These are phyloP conservation scores for Jatropha curcas DNA, from an alignment of 345 rosid species.

Conservation along the genomic window DNA sequence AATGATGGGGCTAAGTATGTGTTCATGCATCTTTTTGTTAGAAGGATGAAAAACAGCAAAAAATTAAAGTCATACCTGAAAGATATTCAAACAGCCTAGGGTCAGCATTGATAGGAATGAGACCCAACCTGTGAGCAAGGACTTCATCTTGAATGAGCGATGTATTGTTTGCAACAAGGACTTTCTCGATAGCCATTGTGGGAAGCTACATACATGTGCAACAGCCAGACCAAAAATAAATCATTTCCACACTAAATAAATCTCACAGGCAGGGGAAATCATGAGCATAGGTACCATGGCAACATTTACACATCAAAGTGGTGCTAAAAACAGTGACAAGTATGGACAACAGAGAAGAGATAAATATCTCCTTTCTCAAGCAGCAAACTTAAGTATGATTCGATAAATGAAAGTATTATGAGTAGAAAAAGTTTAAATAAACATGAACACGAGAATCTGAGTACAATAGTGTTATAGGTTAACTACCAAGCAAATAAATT, in stretches of 20 bases:
- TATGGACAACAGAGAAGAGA: neutral
- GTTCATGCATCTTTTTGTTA: neutral
- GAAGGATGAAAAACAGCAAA: neutral
- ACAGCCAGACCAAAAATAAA: constrained; percentile 9
- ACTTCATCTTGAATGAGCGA: constrained; percentile 88
- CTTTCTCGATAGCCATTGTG: constrained; percentile 96
- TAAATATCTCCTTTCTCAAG: neutral
- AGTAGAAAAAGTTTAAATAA: neutral
- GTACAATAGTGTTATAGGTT: neutral
- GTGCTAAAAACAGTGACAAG: neutral
- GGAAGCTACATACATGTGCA: constrained; percentile 64
- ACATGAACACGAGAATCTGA: neutral
- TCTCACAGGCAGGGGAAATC: neutral
- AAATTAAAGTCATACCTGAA: constrained; percentile 50
- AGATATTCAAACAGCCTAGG: constrained; percentile 85
- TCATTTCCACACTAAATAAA: neutral
- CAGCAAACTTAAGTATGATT: neutral
- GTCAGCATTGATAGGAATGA: constrained; percentile 76
- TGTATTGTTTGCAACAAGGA: constrained; percentile 82
- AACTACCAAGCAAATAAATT: neutral
- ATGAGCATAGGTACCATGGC: too few species aligned
- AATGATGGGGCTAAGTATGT: neutral
- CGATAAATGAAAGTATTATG: neutral
- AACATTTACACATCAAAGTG: neutral
- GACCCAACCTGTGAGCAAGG: constrained; percentile 93